Conservation (phyloP, 805 yeast genomes). For the Suhomyces prunicola region DNA sequence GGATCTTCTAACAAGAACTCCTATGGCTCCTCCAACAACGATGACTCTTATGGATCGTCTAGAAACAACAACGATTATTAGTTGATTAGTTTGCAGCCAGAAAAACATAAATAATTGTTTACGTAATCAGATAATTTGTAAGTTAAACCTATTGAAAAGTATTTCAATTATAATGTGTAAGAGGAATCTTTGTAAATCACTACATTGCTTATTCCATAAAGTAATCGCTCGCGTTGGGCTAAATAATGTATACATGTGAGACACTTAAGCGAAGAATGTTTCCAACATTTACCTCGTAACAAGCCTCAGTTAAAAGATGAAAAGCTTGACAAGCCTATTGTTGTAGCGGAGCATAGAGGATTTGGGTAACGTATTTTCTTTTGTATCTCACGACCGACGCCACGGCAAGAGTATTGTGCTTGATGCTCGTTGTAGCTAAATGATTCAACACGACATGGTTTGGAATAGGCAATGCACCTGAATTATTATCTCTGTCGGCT, state of each 20-base stretch:
- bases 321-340: conserved; percentile 10
- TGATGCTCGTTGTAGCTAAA: conserved; percentile 91
- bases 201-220: background rate
- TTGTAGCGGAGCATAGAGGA: conserved; percentile 83
- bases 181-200: background rate
- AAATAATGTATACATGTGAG: background rate
- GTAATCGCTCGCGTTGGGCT: background rate
- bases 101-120: background rate
- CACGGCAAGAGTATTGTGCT: conserved; percentile 90
- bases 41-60: conserved; percentile 9
- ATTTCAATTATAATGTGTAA: background rate
- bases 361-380: conserved; percentile 86
- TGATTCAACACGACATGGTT: conserved; percentile 93
- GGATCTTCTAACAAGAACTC: conserved; percentile 20
- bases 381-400: conserved; percentile 88
- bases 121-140: background rate
- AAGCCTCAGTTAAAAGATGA: background rate
- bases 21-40: conserved; percentile 13
- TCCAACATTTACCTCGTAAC: background rate
- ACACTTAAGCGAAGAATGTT: background rate
- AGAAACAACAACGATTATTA: background rate
- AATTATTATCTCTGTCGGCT: conserved; percentile 68
- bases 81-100: background rate
- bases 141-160: background rate
- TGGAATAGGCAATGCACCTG: conserved; percentile 89